Percentiles rank a stretch among this genome's conserved stretches.
These are phyloP conservation scores for Cenococcum geophilum DNA, from an alignment of 495 filamentous ascomycete species.

Conservation along the genomic window DNA sequence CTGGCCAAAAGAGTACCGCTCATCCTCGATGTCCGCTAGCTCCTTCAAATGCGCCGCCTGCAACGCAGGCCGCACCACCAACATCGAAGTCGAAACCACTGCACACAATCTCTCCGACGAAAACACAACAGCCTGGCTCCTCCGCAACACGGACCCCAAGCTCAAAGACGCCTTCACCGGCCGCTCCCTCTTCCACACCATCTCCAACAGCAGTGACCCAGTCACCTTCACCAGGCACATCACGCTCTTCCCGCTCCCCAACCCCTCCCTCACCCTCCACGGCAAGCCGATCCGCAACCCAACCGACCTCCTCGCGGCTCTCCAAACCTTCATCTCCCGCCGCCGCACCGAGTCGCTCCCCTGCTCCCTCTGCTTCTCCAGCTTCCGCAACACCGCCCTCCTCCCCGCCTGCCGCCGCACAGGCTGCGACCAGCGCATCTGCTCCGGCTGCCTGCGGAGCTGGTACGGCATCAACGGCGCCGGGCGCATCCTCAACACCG, in stretches of 20 bases:
- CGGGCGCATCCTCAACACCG: conserved; percentile 40
- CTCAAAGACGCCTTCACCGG: conserved; percentile 36
- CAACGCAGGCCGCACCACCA: conserved; percentile 31
- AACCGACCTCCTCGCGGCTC: conserved; percentile 30
- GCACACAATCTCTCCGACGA: conserved; percentile 33
- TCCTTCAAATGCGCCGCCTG: conserved; percentile 41
- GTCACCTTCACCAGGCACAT: conserved; percentile 36
- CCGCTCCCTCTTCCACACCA: conserved; percentile 39
- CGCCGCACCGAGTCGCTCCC: conserved; percentile 34
- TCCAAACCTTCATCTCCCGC: conserved; percentile 36
- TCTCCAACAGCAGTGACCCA: conserved; percentile 32
- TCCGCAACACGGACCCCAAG: conserved; percentile 34
- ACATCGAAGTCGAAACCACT: conserved; percentile 34
- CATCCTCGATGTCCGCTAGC: conserved; percentile 22
- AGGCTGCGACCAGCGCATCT: conserved; percentile 33
- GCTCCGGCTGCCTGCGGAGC: conserved; percentile 24
- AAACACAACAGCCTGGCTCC: conserved; percentile 40
- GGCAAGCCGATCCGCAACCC: conserved; percentile 44
- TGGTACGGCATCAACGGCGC: conserved; percentile 34
- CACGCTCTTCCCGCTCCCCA: conserved; percentile 34
- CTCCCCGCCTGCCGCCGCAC: conserved; percentile 31
- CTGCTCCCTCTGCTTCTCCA: conserved; percentile 43
- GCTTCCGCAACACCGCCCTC: conserved; percentile 27
- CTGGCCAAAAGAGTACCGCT: conserved; percentile 40
- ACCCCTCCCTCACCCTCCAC: conserved; percentile 24